Evolutionary conservation across 495 filamentous ascomycete genomes (phyloP), one percentile per base, ranked within the genome.

Genomic region (Aspergillus coremiiformis): DNA sequence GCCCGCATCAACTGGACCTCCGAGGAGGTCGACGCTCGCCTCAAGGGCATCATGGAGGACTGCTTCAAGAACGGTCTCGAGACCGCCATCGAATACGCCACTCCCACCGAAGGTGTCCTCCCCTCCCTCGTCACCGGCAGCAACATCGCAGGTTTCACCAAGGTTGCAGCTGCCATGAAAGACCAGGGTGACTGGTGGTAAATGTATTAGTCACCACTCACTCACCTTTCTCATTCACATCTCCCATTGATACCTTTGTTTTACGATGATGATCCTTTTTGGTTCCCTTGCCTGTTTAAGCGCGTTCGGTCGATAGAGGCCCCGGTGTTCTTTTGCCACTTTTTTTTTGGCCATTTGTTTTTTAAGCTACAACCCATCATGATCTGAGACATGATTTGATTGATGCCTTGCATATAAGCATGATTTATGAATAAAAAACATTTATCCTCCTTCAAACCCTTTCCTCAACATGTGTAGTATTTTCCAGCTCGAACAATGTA

Each of bases 161-260:
- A 97, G 84, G 93, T 96, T 42, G 93, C 85, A 35, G 81, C 81
- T 58, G 92, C 93, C 62, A 97, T 96, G 91, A 79, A 86, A 65
- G 90, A 93, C 66, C 92, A 96, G 68, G 93, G 93, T 64, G 92
- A 97, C 74, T 98, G 91, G 92, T 98, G 90, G 90, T 78, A 65
- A 68, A 68, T 58, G 52, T 44, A 26, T 21, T 37, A 21, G 8
- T 17, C 12, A 7, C 22, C 41, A 39, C 32, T 44, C 29, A 23
- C 23, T 27, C 35, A 41, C 35, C 39, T 43, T 54, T 57, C 52
- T 54, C 41, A 49, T 54, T 39, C 26, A 46, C 37, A 58, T 24
- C 51, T 52, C 21, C 33, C 37, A 19, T 32, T 49, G 48, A 49
- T 53, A 44, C 35, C 37, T 49, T 58, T 55, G 52, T 35, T 41